A percentile compares a stretch with the other conserved stretches of the same genome.
Evolutionary conservation across 1,139 yeast genomes (phyloP).

Genomic region (Lodderomyces margitis): DNA sequence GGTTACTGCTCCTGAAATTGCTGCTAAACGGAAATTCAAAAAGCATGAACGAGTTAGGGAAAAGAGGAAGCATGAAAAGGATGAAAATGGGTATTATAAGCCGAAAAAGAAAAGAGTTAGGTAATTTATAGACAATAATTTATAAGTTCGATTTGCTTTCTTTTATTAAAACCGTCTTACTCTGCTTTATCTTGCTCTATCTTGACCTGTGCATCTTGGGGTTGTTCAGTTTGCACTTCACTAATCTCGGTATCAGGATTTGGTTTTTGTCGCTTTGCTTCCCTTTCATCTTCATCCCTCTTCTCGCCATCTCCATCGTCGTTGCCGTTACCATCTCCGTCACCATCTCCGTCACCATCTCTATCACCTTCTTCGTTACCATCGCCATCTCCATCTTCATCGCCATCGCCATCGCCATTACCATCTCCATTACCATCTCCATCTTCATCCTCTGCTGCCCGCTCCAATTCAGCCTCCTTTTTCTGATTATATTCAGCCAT

Average conservation of each 20-base stretch:
- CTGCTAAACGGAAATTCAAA: slow-evolving; percentile 72
- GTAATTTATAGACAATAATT: no score
- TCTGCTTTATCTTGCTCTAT: not conserved
- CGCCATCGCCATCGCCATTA: slow-evolving; percentile 18
- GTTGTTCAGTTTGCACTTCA: not conserved
- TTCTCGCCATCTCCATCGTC: slow-evolving; percentile 1
- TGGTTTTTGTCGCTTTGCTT: slow-evolving; percentile 1
- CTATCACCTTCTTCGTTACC: slow-evolving; percentile 10
- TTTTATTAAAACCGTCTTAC: no score
- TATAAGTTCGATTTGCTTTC: no score
- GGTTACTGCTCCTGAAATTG: slow-evolving; percentile 73
- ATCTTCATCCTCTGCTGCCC: slow-evolving; percentile 25
- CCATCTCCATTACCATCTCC: slow-evolving; percentile 8
- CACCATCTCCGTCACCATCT: slow-evolving; percentile 16
- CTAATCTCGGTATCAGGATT: not conserved
- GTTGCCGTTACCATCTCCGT: slow-evolving; percentile 13
- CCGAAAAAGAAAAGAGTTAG: slow-evolving; percentile 49
- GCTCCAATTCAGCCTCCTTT: slow-evolving; percentile 23
- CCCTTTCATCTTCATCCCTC: slow-evolving; percentile 3
- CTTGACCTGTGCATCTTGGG: not conserved
- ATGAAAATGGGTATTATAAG: slow-evolving; percentile 74
- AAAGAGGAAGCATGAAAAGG: slow-evolving; percentile 70
- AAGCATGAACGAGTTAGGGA: slow-evolving; percentile 76
- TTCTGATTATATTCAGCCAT: slow-evolving; percentile 60
- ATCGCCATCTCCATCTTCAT: slow-evolving; percentile 11